Conservation (phyloP, 352 stramenopile genomes). For the Globisporangium cederbergense region DNA sequence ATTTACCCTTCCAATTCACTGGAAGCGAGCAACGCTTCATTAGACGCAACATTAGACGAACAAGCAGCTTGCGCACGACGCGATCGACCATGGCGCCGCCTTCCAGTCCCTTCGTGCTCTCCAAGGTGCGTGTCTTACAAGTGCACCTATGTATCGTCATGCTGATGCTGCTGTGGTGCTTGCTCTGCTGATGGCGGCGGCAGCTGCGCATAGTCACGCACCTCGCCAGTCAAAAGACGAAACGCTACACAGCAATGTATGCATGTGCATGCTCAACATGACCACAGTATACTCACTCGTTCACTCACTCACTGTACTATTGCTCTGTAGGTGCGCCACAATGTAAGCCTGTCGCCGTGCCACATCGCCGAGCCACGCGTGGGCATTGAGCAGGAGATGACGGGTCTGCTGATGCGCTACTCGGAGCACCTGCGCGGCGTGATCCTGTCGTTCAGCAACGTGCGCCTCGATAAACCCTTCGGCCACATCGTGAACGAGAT, state of each 20-base stretch:
- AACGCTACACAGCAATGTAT: not conserved
- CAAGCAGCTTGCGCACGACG: not conserved
- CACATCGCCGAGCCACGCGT: slow-evolving; percentile 61
- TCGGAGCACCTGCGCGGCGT: slow-evolving; percentile 71
- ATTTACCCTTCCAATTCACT: no score
- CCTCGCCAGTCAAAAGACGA: not conserved
- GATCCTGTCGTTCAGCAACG: slow-evolving; percentile 67
- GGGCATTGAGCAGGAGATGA: slow-evolving; percentile 77
- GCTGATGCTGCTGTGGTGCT: not conserved
- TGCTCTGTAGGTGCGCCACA: slow-evolving; percentile 44
- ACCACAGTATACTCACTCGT: no score
- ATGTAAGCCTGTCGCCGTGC: slow-evolving; percentile 70
- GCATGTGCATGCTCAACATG: not conserved
- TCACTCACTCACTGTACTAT: not conserved
- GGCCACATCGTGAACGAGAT: slow-evolving; percentile 83
- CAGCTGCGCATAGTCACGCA: no score
- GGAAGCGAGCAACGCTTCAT: slow-evolving; percentile 10
- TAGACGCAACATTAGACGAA: not conserved
- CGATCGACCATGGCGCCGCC: not conserved
- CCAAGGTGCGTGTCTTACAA: slow-evolving; percentile 8
- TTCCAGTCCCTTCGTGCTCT: slow-evolving; percentile 15
- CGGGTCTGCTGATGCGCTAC: slow-evolving; percentile 73
- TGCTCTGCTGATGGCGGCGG: not conserved
- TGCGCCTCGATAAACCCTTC: slow-evolving; percentile 49
- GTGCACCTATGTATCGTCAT: not conserved